Evolutionary conservation across 805 yeast genomes (phyloP), one percentile per base, ranked within the genome.

Genomic region (Wickerhamiella slavikovae): DNA sequence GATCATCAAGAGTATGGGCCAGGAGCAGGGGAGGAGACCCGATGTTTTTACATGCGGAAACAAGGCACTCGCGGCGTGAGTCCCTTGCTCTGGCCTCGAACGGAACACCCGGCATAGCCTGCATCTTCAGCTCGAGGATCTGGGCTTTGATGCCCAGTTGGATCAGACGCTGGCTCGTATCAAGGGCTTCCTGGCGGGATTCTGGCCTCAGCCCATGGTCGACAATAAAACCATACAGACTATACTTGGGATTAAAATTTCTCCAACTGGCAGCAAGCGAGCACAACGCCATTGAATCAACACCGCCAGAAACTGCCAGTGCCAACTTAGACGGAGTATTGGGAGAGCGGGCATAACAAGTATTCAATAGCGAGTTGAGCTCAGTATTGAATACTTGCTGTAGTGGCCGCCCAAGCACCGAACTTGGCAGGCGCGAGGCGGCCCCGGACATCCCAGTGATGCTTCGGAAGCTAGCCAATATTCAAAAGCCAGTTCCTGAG

Each of bases 231-330:
- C 80, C 78, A 16, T 35, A 19, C 13, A 64, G 37, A 1, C 39
- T 34, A 2, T 52, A 42, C 5, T 48, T 41, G 27, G 51, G 36
- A 2, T 35, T 8, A n/a, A n/a, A 30, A 3, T 29, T 33, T 8
- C 55, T 49, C 38, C 54, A 62, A 16, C 51, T 46, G 1, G 53
- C 35, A 4, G 71, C 45, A 13, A 74, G 51, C 37, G 61, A 60
- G 0, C 75, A 57, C 25, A 77, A 46, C 10, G 76, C 70, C 68
- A 76, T 69, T 1, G 89, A 76, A 44, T 77, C 91, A 0, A 72
- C 80, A 1, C 91, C 91, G 1, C 92, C 92, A 11, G 80, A 70
- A 1, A 77, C 60, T 0, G 82, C 80, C 12, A 77, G 47, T 4
- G 58, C 66, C 0, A 26, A 44, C 1, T 23, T 11, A 2, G 41